Evolutionary conservation across 768 basidiomycete genomes (phyloP), one percentile per base, ranked within the genome.

Genomic region (Pleurotus salmoneostramineus): DNA sequence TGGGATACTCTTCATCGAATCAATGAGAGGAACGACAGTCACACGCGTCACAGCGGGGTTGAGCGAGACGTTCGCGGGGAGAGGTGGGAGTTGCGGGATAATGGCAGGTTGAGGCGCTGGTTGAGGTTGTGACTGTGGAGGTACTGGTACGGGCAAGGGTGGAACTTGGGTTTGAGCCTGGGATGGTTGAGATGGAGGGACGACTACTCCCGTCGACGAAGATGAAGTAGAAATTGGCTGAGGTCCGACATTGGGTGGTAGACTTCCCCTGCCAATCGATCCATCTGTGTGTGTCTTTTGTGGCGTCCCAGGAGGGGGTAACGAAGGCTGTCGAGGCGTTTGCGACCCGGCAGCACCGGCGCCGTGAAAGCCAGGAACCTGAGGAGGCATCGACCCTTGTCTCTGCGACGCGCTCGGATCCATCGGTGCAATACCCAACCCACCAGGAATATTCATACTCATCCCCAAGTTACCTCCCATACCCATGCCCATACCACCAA

Each of bases 1-100:
- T 2, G 85, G 88, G 50, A 89, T 88, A 46, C 74, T 71, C 50
- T 67, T 69, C 1, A 74, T 70, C n/a, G 83, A 82, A 10, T 80
- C 77, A 48, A 73, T 68, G 7, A 86, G 75, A 1, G 89, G 88
- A 2, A 93, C 80, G 56, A 80, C 69, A 6, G 83, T 80, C 44
- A 91, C 76, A 15, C 76, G 75, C 6, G 89, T 90, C 15, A 83
- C 78, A 34, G 75, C 72, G 12, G 80, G 81, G 69, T 84, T 83
- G 56, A 85, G 75, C 17, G 69, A 67, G 42, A 77, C 74, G 50
- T 71, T 73, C 5, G 78, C 63, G 11, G 80, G 72, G 6, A 78
- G 71, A 2, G 82, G 73, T n/a, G 79, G 72, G 21, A 77, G 77
- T 37, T 69, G 66, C 12, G 63, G 67, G 14, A 56, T 56, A 43